Base-by-base conservation (phyloP, 2,329 filamentous ascomycete genomes). In the Verticillium nubilum region DNA sequence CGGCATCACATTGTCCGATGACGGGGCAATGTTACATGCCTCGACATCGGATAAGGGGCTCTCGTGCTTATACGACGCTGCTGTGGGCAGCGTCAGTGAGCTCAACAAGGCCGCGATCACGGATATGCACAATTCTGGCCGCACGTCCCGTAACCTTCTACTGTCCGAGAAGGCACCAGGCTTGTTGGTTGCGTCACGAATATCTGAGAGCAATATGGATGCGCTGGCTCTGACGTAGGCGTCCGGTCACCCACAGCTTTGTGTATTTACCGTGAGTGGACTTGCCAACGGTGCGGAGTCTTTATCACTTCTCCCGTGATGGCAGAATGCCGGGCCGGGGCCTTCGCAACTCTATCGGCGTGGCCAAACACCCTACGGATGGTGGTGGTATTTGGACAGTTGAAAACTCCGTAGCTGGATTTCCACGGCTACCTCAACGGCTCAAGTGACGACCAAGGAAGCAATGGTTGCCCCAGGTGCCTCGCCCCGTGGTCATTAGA, bases 391-490 rank as follows among this genome's bases (percentile, higher is more conserved):
- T 89, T n/a, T n/a, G n/a, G n/a, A 53, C 86, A 89, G 66, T 73
- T 84, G 63, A 76, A 87, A 63, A 90, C 91, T 67, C 88, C 88
- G 68, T 86, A 91, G 70, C 72, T 91, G 70, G 91, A 91, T 70
- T 90, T 82, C 69, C 84, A 88, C 63, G 87, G 88, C 2, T 79
- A 78, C 56, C 76, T 89, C 35, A 66, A 64, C 59, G 64, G 67
- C 53, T 65, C 63, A 5, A 63, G 64, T 0, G 68, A 66, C 12
- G 59, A 69, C 23, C 70, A 74, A 58, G 77, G 76, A 3, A 90
- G 91, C 70, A 88, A 87, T 67, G 89, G 89, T 25, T 92, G 91
- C 67, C 89, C 89, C 1, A 73, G 78, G 53, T 92, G 89, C 74
- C 89, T 86, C 66, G 78, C 88, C 0, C 77, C 87, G 9, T 91